Base-by-base conservation (phyloP, 495 filamentous ascomycete genomes). In the Penicillium subrubescens region DNA sequence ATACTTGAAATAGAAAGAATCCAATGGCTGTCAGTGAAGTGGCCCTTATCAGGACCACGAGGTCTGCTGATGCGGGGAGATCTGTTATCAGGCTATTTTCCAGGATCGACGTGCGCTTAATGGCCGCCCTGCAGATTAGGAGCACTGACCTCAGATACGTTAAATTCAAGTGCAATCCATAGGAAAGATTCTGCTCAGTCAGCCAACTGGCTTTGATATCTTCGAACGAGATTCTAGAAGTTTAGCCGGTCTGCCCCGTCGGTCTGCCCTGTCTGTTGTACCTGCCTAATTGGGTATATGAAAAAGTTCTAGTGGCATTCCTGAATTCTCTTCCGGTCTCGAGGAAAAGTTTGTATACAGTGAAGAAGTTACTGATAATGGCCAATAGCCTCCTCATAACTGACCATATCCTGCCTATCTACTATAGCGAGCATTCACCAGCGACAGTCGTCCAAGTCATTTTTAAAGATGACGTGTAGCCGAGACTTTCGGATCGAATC, bases 61-160 rank as follows among this genome's bases (percentile, higher is more conserved):
- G 33, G 53, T 25, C 10, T 19, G 17, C 17, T 5, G 6, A 23
- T 44, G 35, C 37, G 56, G 39, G 56, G 12, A 29, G 56, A 35
- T 53, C 41, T 50, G 58, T n/a, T 15, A 56, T 41, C 41, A 57
- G 39, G 17, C 19, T n/a, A 33, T 41, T 61, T 61, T 46, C 39
- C 25, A 55, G 51, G 61, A 63, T 63, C 61, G 52, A 43, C 61
- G 43, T 21, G 31, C 25, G n/a, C 19, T 8, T 33, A 17, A 43
- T n/a, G 29, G 8, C 19, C 12, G 23, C 10, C 25, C 56, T 58
- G 56, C 56, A 58, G 25, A 44, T 35, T 29, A 6, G 15, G 21
- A 44, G 56, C 56, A 19, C 39, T 58, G 39, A 58, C 56, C 56
- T 27, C 29, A 6, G 27, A 58, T 44, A 58, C 25, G 12, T 44